A percentile compares a stretch with the other conserved stretches of the same genome.
These are phyloP conservation scores for Calonectria naviculata DNA, from an alignment of 2,329 filamentous ascomycete species.

Conservation along the genomic window DNA sequence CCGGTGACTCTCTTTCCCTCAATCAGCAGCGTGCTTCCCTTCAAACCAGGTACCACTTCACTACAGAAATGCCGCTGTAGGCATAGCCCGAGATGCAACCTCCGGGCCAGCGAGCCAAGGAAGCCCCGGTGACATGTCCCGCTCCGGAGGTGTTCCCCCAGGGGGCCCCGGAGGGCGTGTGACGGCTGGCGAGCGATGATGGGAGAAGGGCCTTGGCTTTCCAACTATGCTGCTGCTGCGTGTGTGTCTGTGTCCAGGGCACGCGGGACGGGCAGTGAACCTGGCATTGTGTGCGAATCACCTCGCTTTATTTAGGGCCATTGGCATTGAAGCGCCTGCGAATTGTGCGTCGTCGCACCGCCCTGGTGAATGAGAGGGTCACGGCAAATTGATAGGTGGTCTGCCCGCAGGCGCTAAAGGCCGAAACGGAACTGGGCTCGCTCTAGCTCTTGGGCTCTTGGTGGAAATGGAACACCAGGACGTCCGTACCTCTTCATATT, in stretches of 20 bases:
- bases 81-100: slow-evolving; percentile 37
- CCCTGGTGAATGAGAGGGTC: slow-evolving; percentile 18
- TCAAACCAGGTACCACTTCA: slow-evolving; percentile 23
- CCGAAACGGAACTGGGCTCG: slow-evolving; percentile 9
- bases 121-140: slow-evolving; percentile 33
- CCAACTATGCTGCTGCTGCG: not conserved
- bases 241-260: slow-evolving; percentile 1
- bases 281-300: slow-evolving; percentile 9
- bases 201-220: not conserved
- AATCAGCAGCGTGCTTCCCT: slow-evolving; percentile 1
- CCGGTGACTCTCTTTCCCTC: not conserved
- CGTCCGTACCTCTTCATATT: slow-evolving; percentile 6
- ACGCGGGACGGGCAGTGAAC: slow-evolving; percentile 10
- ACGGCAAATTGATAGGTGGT: slow-evolving; percentile 37
- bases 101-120: slow-evolving; percentile 32
- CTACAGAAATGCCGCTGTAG: slow-evolving; percentile 34
- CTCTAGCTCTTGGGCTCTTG: not conserved
- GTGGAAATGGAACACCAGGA: slow-evolving; percentile 12
- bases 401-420: slow-evolving; percentile 35
- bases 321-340: not conserved
- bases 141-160: slow-evolving; percentile 30
- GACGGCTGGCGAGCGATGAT: slow-evolving; percentile 6
- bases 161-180: slow-evolving; percentile 17
- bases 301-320: not conserved
- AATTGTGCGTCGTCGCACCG: slow-evolving; percentile 18